phyloP scores from a whole-genome alignment of 164 flowering plant genomes.

The Magnolia changhungtana region DNA sequence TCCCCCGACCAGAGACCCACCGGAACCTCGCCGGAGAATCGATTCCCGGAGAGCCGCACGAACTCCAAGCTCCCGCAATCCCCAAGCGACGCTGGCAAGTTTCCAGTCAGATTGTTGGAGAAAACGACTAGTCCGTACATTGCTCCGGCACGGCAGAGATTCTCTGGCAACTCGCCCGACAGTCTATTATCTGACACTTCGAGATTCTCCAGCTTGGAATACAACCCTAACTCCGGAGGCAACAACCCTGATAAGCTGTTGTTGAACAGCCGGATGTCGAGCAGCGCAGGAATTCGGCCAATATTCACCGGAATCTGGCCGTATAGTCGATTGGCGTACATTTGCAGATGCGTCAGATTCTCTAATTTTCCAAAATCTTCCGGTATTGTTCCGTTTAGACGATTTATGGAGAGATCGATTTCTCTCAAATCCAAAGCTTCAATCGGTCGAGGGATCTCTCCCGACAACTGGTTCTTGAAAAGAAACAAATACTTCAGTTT shows the following conservation, averaged over 20 bases:
- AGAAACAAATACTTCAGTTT: conserved; percentile 45
- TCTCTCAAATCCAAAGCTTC: conserved; percentile 32
- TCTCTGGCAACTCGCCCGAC: conserved; percentile 42
- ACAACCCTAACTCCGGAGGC: conserved; percentile 45
- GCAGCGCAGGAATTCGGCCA: conserved; percentile 25
- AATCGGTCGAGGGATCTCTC: conserved; percentile 46
- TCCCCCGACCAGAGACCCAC: conserved; percentile 37
- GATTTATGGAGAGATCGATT: conserved; percentile 54
- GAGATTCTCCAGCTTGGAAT: conserved; percentile 30
- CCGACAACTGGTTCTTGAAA: conserved; percentile 43
- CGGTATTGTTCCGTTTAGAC: conserved; percentile 62
- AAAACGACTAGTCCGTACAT: conserved; percentile 39
- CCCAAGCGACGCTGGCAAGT: conserved; percentile 52
- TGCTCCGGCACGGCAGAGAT: conserved; percentile 31
- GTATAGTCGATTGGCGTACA: conserved; percentile 41
- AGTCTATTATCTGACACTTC: conserved; percentile 36
- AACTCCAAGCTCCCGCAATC: conserved; percentile 39
- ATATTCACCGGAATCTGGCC: conserved; percentile 46
- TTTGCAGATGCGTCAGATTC: conserved; percentile 24
- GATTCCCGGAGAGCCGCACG: conserved; percentile 39
- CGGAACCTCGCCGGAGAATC: conserved; percentile 54
- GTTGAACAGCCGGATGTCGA: conserved; percentile 26
- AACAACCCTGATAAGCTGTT: conserved; percentile 41
- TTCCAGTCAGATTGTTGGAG: conserved; percentile 52
- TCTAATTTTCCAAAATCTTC: conserved; percentile 47